Evolutionary conservation across 371 early-diverging fungal genomes (phyloP).

Genomic region (Apophysomyces elegans): DNA sequence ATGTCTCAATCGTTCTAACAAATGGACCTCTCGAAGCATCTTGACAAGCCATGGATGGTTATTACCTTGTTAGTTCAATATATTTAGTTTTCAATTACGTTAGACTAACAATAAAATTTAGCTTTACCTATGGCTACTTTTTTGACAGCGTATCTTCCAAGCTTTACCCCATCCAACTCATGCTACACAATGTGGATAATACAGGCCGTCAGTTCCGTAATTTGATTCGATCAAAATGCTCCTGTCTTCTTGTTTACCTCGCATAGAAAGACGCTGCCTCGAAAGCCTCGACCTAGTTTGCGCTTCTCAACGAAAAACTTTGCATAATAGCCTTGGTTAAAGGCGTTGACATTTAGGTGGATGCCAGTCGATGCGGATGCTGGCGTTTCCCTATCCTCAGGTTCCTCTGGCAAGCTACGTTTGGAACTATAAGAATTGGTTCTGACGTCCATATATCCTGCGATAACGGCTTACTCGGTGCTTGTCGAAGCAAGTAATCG

Average conservation of each 20-base stretch:
- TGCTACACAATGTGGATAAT: conserved; percentile 44
- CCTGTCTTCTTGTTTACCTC: conserved; percentile 45
- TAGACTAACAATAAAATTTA: not conserved
- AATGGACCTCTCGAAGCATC: conserved; percentile 93
- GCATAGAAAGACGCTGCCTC: conserved; percentile 91
- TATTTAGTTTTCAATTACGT: no score
- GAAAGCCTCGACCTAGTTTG: conserved; percentile 87
- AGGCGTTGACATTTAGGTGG: conserved; percentile 55
- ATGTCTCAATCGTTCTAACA: conserved; percentile 87
- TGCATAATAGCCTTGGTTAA: conserved; percentile 94
- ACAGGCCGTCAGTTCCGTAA: not conserved
- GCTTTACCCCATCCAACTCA: conserved; percentile 78
- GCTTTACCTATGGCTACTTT: conserved; percentile 83
- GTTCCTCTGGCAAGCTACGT: conserved; percentile 11
- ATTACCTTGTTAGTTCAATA: conserved; percentile 46
- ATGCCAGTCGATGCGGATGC: conserved; percentile 1
- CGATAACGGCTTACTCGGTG: conserved; percentile 37
- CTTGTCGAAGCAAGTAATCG: conserved; percentile 54
- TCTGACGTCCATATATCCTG: not conserved
- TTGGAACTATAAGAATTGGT: not conserved
- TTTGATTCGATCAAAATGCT: no score
- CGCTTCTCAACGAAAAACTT: conserved; percentile 88
- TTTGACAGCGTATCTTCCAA: conserved; percentile 92
- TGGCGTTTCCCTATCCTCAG: not conserved
- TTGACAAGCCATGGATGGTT: conserved; percentile 90